Evolutionary conservation across 352 stramenopile species (phyloP).

Genomic region (Salisapilia sapeloensis): DNA sequence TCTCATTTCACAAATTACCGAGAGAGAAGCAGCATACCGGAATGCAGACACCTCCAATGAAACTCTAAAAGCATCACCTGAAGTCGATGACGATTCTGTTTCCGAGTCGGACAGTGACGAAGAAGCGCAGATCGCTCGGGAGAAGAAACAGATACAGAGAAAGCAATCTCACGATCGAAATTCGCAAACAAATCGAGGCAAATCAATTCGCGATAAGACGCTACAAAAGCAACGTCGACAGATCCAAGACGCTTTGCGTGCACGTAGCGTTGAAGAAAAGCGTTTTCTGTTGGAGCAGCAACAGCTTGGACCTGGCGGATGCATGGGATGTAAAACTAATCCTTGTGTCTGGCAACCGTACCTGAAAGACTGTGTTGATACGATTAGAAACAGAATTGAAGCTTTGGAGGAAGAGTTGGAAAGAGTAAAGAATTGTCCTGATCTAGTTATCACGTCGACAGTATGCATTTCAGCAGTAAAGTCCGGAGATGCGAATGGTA

Average conservation of each 20-base stretch:
- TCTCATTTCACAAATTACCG: conserved; percentile 69
- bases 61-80: background rate
- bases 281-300: conserved; percentile 38
- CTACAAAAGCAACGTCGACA: conserved; percentile 55
- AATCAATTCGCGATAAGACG: conserved; percentile 30
- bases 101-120: conserved; percentile 60
- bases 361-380: conserved; percentile 24
- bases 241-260: conserved; percentile 33
- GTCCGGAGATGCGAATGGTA: conserved; percentile 15
- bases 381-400: conserved; percentile 39
- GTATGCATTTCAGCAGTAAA: conserved; percentile 50
- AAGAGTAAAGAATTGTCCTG: conserved; percentile 33
- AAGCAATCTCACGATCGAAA: conserved; percentile 10
- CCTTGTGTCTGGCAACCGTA: conserved; percentile 50
- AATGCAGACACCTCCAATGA: background rate
- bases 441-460: conserved; percentile 26
- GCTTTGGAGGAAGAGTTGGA: conserved; percentile 49
- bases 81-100: conserved; percentile 10
- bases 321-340: conserved; percentile 65
- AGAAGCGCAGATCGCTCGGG: conserved; percentile 40
- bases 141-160: conserved; percentile 18
- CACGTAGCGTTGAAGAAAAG: conserved; percentile 43
- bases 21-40: conserved; percentile 19
- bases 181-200: conserved; percentile 24
- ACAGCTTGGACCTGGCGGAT: conserved; percentile 52